Evolutionary conservation across 73 alveolate species (phyloP).

Genomic region (Tetrahymena malaccensis): DNA sequence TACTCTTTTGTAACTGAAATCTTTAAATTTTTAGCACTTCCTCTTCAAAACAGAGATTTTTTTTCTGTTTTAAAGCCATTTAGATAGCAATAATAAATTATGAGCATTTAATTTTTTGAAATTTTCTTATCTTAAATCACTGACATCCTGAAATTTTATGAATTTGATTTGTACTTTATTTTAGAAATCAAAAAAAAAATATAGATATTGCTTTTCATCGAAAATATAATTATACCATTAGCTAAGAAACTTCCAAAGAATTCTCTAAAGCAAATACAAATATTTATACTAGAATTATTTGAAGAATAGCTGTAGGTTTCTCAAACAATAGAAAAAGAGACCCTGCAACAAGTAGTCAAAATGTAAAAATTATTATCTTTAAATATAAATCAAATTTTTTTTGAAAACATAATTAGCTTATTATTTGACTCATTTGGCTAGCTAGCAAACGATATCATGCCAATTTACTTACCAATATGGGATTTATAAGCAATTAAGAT

Average conservation of each 20-base stretch:
- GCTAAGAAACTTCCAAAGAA: neutral
- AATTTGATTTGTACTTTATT: neutral
- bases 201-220: neutral
- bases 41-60: neutral
- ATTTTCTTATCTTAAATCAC: neutral
- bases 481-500: neutral
- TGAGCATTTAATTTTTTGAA: neutral
- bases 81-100: neutral
- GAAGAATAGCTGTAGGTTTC: neutral
- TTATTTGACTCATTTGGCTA: neutral
- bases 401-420: neutral
- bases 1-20: neutral
- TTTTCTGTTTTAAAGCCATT: neutral
- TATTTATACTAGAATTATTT: neutral
- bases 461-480: neutral
- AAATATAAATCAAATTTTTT: neutral
- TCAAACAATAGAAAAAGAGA: neutral
- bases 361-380: neutral
- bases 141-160: neutral
- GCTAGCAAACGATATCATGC: neutral
- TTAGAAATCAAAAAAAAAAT: neutral
- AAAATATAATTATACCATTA: neutral
- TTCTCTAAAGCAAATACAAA: neutral
- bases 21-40: neutral
- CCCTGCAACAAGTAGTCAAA: neutral